Percentiles rank a stretch among this genome's conserved stretches.
Conservation (phyloP, 352 stramenopile species). For the Phytophthora kernoviae region DNA sequence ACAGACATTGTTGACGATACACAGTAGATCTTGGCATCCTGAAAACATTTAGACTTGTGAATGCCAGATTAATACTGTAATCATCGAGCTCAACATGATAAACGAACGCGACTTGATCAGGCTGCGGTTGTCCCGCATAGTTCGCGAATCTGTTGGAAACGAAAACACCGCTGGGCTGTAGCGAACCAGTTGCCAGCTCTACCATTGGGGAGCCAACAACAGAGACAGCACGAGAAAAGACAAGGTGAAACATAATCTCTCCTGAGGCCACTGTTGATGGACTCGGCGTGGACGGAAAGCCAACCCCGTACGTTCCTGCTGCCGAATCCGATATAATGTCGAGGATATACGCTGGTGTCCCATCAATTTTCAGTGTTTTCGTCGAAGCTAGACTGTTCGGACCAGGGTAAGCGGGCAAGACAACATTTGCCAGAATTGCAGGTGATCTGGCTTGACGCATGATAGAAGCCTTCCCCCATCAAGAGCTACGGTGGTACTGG, state of each 20-base stretch:
- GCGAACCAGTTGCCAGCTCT: constrained; percentile 62
- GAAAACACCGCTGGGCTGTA: constrained; percentile 46
- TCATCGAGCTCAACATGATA: constrained; percentile 70
- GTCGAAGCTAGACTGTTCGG: constrained; percentile 26
- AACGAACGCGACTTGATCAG: constrained; percentile 59
- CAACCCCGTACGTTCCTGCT: constrained; percentile 65
- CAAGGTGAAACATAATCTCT: constrained; percentile 70
- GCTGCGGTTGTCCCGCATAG: constrained; percentile 49
- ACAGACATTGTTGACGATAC: constrained; percentile 51
- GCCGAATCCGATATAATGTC: constrained; percentile 52
- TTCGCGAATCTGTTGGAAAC: constrained; percentile 53
- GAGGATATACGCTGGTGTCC: constrained; percentile 43
- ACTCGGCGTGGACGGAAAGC: constrained; percentile 54
- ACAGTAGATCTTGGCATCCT: constrained; percentile 42
- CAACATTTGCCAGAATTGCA: constrained; percentile 33
- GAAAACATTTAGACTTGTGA: constrained; percentile 51
- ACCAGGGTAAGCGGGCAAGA: constrained; percentile 31
- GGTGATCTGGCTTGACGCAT: constrained; percentile 40
- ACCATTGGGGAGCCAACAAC: constrained; percentile 52
- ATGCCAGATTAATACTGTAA: constrained; percentile 57
- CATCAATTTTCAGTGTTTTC: constrained; percentile 56
- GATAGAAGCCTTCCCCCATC: constrained; percentile 25
- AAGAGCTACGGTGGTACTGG: constrained; percentile 33
- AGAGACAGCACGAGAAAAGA: constrained; percentile 61
- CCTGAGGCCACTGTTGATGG: constrained; percentile 55